These are phyloP conservation scores for Colletotrichum destructivum DNA, from an alignment of 2,329 filamentous ascomycete species.

Conservation along the genomic window DNA sequence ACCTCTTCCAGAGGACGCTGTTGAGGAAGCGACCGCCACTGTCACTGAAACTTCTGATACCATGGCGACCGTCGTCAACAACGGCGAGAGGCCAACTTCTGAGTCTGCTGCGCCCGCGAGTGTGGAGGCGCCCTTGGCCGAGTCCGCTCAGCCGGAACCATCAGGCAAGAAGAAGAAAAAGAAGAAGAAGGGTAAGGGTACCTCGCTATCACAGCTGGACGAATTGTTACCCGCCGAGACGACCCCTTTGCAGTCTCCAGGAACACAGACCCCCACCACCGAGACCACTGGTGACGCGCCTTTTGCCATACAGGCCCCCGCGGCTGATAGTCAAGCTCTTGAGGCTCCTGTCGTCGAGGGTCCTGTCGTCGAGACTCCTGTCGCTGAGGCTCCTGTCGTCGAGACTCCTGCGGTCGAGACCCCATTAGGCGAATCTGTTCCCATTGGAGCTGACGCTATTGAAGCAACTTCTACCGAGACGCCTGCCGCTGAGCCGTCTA, in stretches of 20 bases:
- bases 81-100: neutral
- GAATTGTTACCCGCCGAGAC: slow-evolving; percentile 16
- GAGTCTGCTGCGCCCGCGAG: slow-evolving; percentile 10
- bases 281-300: slow-evolving; percentile 12
- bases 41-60: slow-evolving; percentile 6
- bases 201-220: slow-evolving; percentile 18
- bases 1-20: neutral
- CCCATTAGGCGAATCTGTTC: neutral
- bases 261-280: neutral
- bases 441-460: neutral
- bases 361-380: neutral
- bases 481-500: neutral
- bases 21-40: neutral
- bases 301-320: neutral
- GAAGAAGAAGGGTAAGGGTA: slow-evolving; percentile 43
- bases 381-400: neutral
- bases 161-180: slow-evolving; percentile 47
- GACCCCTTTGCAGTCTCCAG: slow-evolving; percentile 18
- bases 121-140: slow-evolving; percentile 17
- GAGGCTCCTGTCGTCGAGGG: neutral
- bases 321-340: neutral
- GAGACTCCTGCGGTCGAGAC: slow-evolving; percentile 9
- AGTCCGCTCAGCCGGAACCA: slow-evolving; percentile 30
- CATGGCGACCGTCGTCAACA: neutral
- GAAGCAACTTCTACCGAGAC: neutral